Evolutionary conservation across 2,329 filamentous ascomycete species (phyloP), one percentile per base, ranked within the genome.

Genomic region (Diaporthe vaccinii): DNA sequence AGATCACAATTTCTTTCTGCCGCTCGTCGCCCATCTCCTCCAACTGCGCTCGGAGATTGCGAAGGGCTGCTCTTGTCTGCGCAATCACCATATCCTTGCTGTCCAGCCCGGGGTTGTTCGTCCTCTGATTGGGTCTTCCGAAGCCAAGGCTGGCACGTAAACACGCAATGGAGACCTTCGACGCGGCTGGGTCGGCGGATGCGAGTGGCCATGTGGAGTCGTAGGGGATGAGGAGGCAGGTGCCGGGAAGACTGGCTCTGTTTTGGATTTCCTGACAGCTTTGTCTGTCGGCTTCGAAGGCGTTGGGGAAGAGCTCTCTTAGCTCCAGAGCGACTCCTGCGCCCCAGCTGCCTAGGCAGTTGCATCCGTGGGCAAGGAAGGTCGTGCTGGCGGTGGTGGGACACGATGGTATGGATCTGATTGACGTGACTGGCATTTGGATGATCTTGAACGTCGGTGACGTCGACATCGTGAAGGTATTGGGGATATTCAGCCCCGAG

Each of bases 341-440:
- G 41, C 80, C 82, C 81, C 82, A 83, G 51, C 77, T 74, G 1
- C 76, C 82, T 58, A 83, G 78, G 75, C 81, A 82, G 46, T 82
- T 82, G 41, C 81, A 82, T 1, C 80, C 80, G 49, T 83, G 82
- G 10, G 82, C 78, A 67, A 83, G 78, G 61, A 81, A 80, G 2
- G 53, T 59, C 22, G 39, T 59, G 53, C 1, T 59, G 39, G 68
- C 53, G 6, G 58, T 31, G 39, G 57, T 39, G 6, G 53, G 20
- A 20, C 20, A 49, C 9, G 53, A 49, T 14, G 68, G 53, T 22
- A 71, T 59, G 53, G 68, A 59, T 9, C 31, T 49, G 28, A 71
- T 36, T 31, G 53, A 71, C 39, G 68, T 49, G 28, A 71, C n/a
- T 15, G 53, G 9, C 36, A 53, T 46, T 14, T 59, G 53, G 6